These are phyloP conservation scores for Leishmania tarentolae DNA, from an alignment of 208 protist species.

Conservation along the genomic window DNA sequence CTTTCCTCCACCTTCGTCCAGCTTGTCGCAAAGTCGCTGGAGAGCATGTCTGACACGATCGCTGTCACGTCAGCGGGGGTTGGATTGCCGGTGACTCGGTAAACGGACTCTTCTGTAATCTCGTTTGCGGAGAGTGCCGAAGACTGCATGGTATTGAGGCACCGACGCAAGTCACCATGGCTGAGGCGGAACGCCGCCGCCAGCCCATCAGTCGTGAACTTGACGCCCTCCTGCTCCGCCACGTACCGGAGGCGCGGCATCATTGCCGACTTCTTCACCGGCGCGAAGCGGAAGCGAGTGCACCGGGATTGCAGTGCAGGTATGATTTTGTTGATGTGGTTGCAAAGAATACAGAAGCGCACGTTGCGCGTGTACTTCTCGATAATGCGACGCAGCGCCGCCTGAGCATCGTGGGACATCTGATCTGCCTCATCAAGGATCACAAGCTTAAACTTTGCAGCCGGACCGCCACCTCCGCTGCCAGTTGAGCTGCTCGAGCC, in stretches of 20 bases:
- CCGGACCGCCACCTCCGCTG: background rate
- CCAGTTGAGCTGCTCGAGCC: slow-evolving; percentile 1
- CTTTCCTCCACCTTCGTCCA: slow-evolving; percentile 57
- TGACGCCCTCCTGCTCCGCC: slow-evolving; percentile 82
- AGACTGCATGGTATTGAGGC: slow-evolving; percentile 97
- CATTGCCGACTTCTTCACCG: slow-evolving; percentile 89
- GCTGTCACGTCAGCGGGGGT: slow-evolving; percentile 72
- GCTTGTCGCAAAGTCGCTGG: slow-evolving; percentile 58
- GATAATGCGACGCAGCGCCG: slow-evolving; percentile 98
- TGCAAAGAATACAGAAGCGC: slow-evolving; percentile 99
- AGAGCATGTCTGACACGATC: slow-evolving; percentile 78
- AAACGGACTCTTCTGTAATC: slow-evolving; percentile 82
- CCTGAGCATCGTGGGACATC: slow-evolving; percentile 98
- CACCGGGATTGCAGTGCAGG: slow-evolving; percentile 97
- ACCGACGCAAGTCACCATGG: slow-evolving; percentile 97
- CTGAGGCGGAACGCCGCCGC: slow-evolving; percentile 93
- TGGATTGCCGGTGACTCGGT: slow-evolving; percentile 85
- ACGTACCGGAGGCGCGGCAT: slow-evolving; percentile 84
- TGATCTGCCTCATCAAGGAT: slow-evolving; percentile 99
- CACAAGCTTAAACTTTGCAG: slow-evolving; percentile 95
- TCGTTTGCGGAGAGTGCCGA: slow-evolving; percentile 70
- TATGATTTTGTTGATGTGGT: slow-evolving; percentile 98
- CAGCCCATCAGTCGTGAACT: slow-evolving; percentile 84
- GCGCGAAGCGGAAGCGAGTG: slow-evolving; percentile 98
- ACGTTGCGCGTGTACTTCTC: slow-evolving; percentile 98